A percentile compares a stretch with the other conserved stretches of the same genome.
Conservation (phyloP, 805 yeast species). For the Komagataella phaffii region DNA sequence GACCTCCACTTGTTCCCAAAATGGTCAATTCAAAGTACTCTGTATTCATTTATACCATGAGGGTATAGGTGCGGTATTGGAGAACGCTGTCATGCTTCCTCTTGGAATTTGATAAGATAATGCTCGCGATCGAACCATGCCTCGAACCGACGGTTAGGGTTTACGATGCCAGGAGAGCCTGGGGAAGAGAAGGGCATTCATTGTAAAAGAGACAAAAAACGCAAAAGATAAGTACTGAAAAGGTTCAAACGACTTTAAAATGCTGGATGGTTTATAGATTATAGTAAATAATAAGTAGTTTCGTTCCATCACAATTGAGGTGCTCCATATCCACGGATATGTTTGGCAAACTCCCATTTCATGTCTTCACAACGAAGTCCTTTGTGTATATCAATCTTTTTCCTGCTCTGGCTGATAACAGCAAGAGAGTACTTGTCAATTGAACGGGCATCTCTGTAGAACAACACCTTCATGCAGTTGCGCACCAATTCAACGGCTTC, state of each 20-base stretch:
- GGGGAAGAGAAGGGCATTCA: no score
- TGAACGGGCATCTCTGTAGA: slow-evolving; percentile 93
- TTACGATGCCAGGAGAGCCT: no score
- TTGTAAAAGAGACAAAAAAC: no score
- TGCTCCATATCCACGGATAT: slow-evolving; percentile 84
- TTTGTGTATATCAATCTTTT: slow-evolving; percentile 42
- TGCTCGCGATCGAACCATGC: background rate
- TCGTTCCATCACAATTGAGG: slow-evolving; percentile 25
- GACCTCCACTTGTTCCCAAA: slow-evolving; percentile 81
- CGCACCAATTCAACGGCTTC: slow-evolving; percentile 67
- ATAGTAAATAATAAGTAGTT: background rate
- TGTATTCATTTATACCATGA: background rate
- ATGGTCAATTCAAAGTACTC: slow-evolving; percentile 42
- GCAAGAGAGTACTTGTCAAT: slow-evolving; percentile 76
- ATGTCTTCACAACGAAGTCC: slow-evolving; percentile 56
- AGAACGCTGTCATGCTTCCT: background rate
- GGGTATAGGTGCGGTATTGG: background rate
- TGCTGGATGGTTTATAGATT: background rate
- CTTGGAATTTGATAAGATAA: background rate
- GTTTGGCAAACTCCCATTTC: slow-evolving; percentile 85
- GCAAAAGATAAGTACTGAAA: background rate
- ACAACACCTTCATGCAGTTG: slow-evolving; percentile 87
- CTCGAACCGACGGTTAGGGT: no score
- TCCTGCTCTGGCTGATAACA: slow-evolving; percentile 49
- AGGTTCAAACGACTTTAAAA: background rate